Base-by-base conservation (phyloP, 2,329 filamentous ascomycete genomes). In the Colletotrichum chrysophilum region DNA sequence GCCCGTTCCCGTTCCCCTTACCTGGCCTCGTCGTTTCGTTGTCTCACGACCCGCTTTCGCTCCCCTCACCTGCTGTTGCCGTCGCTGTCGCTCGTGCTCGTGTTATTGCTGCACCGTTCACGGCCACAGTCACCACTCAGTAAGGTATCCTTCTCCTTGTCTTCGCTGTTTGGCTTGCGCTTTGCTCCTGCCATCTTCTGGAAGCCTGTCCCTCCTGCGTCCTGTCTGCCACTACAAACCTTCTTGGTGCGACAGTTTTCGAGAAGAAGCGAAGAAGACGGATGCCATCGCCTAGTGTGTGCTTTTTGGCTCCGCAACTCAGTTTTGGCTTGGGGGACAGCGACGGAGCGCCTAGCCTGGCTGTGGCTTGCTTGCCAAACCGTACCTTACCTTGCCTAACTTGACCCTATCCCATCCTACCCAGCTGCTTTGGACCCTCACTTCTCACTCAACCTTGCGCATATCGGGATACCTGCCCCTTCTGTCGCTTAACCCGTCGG, bases 401-500 rank as follows among this genome's bases (percentile, higher is more conserved):
- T 56, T 64, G 36, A 28, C 34, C 70, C 26, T 36, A 34, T 52
- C 71, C 62, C 36, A 24, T 65, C 56, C 68, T 52, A 52, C 72
- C 61, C 60, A 66, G 55, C 43, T 68, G 62, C 36, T 66, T 71
- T 66, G 61, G 72, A 71, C 71, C 67, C 67, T 66, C 68, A 61
- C 66, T 62, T 74, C 70, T 71, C 32, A 58, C 65, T 56, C 48
- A 61, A 74, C 75, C 66, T 66, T 66, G 73, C 38, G 38, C 43
- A 62, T 55, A 48, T 62, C 73, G 69, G 69, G 68, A 72, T 72
- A 64, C 73, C 62, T 75, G 62, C 73, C 69, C 66, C 36, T 72
- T 75, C 69, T 62, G 73, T 75, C 69, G 55, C 62, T 75, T 75
- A 64, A 75, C 64, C 73, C 69, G 69, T 75, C 66, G 62, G 69